Base-by-base conservation (phyloP, 805 yeast species). In the Hanseniaspora singularis region DNA sequence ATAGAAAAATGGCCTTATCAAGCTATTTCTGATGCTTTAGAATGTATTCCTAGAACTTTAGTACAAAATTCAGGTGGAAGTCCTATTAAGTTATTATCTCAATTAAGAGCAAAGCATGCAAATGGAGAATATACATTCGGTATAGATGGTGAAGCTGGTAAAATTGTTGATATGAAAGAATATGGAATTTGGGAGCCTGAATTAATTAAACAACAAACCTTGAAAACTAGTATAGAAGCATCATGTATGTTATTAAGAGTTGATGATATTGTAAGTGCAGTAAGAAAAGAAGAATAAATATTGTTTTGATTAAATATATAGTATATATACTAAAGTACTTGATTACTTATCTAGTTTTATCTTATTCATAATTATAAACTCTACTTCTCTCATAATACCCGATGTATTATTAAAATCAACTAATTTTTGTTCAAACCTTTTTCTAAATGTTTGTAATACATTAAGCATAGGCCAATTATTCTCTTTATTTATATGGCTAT, bases 161-260 rank as follows among this genome's bases (percentile, higher is more conserved):
- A 83, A 66, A 74, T 92, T 50, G 96, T 84, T 23, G 96, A 92
- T 62, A 92, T 92, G 99, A 76, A 81, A 53, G 81, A 77, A 24
- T 89, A 87, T 64, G 98, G 99, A 24, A 81, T 92, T 53, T 92
- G 98, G 98, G 99, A 92, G 69, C 99, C 99, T 16, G 96, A 89
- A 68, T 96, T 85, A 41, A 85, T 92, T 65, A 92, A 92, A 68
- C 94, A 84, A 62, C 99, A 92, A 69, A 81, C 94, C 53, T 81
- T 89, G 55, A 92, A 92, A 71, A 92, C 98, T n/a, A 95, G 95
- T 30, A 83, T 92, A 53, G 99, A 92, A 68, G 81, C 94, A 70
- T 96, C 98, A 14, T 83, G 96, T 63, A 71, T 92, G 69, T 70
- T 92, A 58, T 71, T 92, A 61, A 81, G 98, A 59, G 98, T 92